Evolutionary conservation across 352 stramenopile species (phyloP), one percentile per base, ranked within the genome.

Genomic region (Phytophthora tentaculata): DNA sequence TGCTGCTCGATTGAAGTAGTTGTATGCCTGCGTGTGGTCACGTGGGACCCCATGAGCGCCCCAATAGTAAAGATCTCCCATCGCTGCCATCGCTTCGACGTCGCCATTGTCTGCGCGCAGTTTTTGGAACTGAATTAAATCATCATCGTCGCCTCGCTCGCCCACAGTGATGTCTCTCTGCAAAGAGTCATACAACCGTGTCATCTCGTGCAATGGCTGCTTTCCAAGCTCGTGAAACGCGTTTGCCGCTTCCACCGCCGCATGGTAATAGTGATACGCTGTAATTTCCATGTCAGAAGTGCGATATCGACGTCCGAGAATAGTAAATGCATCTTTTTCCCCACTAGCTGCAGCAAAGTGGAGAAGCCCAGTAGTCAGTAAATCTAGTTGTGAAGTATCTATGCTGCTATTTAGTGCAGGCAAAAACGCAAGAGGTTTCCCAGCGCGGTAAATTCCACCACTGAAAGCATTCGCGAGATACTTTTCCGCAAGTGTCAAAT

Each of bases 31-130:
- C 14, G 44, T 47, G 19, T 97, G 90, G 50, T 98, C 82, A 17
- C 90, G 80, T 0, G 58, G 23, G 9, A 97, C 45, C 3, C 92
- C 92, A 13, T 87, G 80, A 5, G 84, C 79, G 4, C 91, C 92
- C 85, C 89, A 97, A 61, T 98, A 98, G 51, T 96, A 95, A 17
- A 97, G 58, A 45, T 97, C 90, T 0, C 89, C 92, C 86, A 97
- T 94, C 10, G 80, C 80, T 2, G 89, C 66, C 79, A 97, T 94
- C 0, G 91, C 81, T 2, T 79, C 73, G 1, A 93, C 62, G 55
- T 98, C 84, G 19, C 87, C 87, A 22, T 90, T 72, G 47, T 96
- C 84, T 1, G 91, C 92, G 2, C 77, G 79, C 26, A 94, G 63
- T 29, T 91, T 84, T 61, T 96, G 91, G 49, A 91, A 94, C 56